A percentile compares a stretch with the other conserved stretches of the same genome.
These are phyloP conservation scores for Fusarium marasasianum DNA, from an alignment of 2,329 filamentous ascomycete species.

Conservation along the genomic window DNA sequence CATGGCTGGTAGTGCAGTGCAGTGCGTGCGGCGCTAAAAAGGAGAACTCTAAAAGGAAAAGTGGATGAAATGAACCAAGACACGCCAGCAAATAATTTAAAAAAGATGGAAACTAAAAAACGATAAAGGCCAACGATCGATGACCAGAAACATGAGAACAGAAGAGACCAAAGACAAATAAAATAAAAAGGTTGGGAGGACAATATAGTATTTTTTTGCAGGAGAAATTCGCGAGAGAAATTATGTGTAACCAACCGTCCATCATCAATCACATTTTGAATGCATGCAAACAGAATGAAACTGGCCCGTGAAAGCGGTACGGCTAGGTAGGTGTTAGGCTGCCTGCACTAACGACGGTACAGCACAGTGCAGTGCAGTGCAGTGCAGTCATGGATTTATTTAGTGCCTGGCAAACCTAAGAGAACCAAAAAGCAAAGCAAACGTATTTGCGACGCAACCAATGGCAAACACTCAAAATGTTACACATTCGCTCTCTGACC, in stretches of 20 bases:
- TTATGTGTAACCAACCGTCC: neutral
- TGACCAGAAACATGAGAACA: neutral
- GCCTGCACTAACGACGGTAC: neutral
- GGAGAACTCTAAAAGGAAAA: neutral
- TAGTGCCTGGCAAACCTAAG: neutral
- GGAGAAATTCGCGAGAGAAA: neutral
- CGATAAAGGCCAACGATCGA: neutral
- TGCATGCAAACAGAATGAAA: neutral
- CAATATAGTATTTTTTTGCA: neutral
- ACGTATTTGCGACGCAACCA: neutral
- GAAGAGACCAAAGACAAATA: neutral
- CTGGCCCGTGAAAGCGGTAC: neutral
- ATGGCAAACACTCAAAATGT: neutral
- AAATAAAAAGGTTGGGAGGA: neutral
- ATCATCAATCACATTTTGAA: neutral
- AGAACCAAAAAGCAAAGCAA: neutral
- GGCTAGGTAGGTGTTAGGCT: neutral
- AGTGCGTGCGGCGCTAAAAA: neutral
- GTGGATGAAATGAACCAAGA: neutral
- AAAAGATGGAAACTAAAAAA: neutral
- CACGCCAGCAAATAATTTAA: neutral
- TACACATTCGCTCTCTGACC: slow-evolving; percentile 9
- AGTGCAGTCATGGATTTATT: neutral
- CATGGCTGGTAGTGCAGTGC: neutral
- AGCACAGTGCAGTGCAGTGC: neutral